Percentiles rank a stretch among this genome's conserved stretches.
These are phyloP conservation scores for Omphalea diandra DNA, from an alignment of 441 rosid species.

Conservation along the genomic window DNA sequence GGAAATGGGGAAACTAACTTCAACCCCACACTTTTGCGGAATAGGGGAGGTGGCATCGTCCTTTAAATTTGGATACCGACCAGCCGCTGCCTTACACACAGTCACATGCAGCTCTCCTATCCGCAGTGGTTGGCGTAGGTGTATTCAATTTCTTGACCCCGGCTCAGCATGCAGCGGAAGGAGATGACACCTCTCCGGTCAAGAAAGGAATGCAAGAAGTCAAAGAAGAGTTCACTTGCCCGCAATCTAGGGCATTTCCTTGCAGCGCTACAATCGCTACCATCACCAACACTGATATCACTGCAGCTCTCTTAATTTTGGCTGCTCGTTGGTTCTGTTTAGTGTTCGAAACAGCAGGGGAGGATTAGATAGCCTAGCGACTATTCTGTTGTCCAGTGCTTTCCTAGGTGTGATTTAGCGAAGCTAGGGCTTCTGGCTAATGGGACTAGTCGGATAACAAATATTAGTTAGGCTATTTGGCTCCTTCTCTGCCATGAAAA, in stretches of 20 bases:
- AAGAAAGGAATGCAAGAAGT: slow-evolving; percentile 31
- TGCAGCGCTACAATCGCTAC: slow-evolving; percentile 26
- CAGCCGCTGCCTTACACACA: slow-evolving; percentile 33
- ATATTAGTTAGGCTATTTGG: too few relatives aligned
- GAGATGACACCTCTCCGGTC: slow-evolving; percentile 6
- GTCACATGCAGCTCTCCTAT: slow-evolving; percentile 30
- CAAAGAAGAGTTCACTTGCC: slow-evolving; percentile 21
- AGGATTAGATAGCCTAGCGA: too few relatives aligned
- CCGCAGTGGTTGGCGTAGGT: slow-evolving; percentile 25
- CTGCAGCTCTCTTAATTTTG: slow-evolving; percentile 27
- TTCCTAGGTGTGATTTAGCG: too few relatives aligned
- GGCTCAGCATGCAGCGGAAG: slow-evolving; percentile 28
- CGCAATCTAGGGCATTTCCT: slow-evolving; percentile 26
- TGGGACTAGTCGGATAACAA: too few relatives aligned
- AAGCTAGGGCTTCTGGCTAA: too few relatives aligned
- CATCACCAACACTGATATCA: slow-evolving; percentile 17
- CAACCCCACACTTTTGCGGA: slow-evolving; percentile 32
- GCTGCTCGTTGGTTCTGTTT: too few relatives aligned
- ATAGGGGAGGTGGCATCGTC: slow-evolving; percentile 33
- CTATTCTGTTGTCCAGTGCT: too few relatives aligned
- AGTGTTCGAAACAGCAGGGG: too few relatives aligned
- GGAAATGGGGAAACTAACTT: slow-evolving; percentile 31
- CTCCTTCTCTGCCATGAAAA: too few relatives aligned
- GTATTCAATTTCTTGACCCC: slow-evolving; percentile 25
- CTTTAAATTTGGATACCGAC: slow-evolving; percentile 19